A percentile compares a stretch with the other conserved stretches of the same genome.
Conservation (phyloP, 2,329 filamentous ascomycete genomes). For the Zasmidium angulare region DNA sequence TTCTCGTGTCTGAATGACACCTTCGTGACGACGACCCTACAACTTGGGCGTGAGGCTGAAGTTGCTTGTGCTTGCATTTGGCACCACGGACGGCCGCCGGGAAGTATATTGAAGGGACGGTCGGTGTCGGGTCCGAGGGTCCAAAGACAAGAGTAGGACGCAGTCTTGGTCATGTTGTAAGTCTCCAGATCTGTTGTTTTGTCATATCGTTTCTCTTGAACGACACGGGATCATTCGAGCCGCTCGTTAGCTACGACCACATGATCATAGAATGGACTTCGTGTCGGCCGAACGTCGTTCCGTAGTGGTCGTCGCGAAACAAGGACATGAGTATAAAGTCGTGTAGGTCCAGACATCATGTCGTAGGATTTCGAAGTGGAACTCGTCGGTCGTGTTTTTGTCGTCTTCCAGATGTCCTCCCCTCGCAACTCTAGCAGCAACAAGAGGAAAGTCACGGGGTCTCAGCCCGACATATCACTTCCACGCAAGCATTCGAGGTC, state of each 20-base stretch:
- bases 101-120: too few species aligned
- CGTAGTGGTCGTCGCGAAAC: background rate
- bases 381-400: background rate
- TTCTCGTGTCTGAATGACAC: background rate
- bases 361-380: background rate
- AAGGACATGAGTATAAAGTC: background rate
- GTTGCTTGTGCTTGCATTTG: background rate
- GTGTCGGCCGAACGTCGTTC: background rate
- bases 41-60: background rate
- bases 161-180: too few species aligned
- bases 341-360: background rate
- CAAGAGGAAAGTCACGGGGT: background rate
- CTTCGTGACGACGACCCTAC: background rate
- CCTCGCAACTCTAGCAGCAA: background rate
- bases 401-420: background rate
- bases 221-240: too few species aligned
- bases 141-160: too few species aligned
- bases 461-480: background rate
- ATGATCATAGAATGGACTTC: background rate
- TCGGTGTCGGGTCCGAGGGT: too few species aligned
- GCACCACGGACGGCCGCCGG: too few species aligned
- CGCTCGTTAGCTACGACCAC: too few species aligned
- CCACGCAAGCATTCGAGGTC: background rate
- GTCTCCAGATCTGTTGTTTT: too few species aligned
- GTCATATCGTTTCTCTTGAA: too few species aligned